These are phyloP conservation scores for Amylostereum areolatum DNA, from an alignment of 1,284 basidiomycete genomes.

Conservation along the genomic window DNA sequence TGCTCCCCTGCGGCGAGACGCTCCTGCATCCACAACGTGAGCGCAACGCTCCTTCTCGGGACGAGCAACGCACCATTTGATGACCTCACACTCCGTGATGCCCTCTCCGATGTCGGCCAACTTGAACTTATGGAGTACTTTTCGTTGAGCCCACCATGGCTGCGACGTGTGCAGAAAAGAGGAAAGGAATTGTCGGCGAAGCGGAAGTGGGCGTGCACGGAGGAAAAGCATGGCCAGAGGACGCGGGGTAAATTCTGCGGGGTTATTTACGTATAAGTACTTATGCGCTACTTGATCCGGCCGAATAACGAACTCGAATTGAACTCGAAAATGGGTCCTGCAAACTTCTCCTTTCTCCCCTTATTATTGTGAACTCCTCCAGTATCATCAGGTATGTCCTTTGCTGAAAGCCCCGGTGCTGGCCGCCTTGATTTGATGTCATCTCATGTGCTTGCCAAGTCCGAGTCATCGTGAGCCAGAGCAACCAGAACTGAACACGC, in stretches of 20 bases:
- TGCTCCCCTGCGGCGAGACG: conserved; percentile 49
- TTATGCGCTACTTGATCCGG: neutral
- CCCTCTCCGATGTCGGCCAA: conserved; percentile 96
- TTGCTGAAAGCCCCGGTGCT: no score
- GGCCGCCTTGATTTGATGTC: no score
- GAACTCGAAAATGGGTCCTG: no score
- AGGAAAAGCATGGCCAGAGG: conserved; percentile 9
- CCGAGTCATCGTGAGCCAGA: no score
- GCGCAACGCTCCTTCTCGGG: conserved; percentile 16
- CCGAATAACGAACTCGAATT: no score
- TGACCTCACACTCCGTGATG: conserved; percentile 85
- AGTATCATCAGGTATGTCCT: no score
- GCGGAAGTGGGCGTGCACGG: conserved; percentile 6
- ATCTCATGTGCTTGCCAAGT: no score
- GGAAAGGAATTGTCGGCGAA: conserved; percentile 13
- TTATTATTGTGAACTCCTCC: no score
- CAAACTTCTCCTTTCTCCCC: no score
- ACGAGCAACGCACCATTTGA: conserved; percentile 67
- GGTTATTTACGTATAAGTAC: neutral
- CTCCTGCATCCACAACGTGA: conserved; percentile 33
- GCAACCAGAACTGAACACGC: no score
- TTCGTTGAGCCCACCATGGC: conserved; percentile 30
- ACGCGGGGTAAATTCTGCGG: neutral
- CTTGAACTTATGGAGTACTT: conserved; percentile 67
- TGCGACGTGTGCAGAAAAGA: conserved; percentile 43